Percentiles rank a stretch among this genome's conserved stretches.
These are phyloP conservation scores for Haplographium delicatum DNA, from an alignment of 495 filamentous ascomycete species.

Conservation along the genomic window DNA sequence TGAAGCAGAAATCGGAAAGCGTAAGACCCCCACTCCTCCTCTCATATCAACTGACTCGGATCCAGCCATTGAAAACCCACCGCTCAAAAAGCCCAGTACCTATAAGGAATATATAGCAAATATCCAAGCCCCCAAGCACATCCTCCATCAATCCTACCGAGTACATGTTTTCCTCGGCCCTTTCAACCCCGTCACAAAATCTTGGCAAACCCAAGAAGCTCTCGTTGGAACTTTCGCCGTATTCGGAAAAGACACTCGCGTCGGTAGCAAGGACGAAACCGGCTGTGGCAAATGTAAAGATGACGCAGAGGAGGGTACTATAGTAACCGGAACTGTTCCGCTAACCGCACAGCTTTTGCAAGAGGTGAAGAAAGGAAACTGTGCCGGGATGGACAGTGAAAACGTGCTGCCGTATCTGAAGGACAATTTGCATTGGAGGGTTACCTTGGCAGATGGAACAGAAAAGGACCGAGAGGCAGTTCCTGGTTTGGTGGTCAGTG, in stretches of 20 bases:
- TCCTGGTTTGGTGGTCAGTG: slow-evolving; percentile 30
- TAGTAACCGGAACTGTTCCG: slow-evolving; percentile 37
- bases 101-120: slow-evolving; percentile 42
- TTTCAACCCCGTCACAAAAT: slow-evolving; percentile 23
- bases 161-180: slow-evolving; percentile 38
- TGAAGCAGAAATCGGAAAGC: slow-evolving; percentile 20
- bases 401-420: slow-evolving; percentile 33
- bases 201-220: slow-evolving; percentile 31
- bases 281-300: slow-evolving; percentile 32
- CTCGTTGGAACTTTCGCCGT: slow-evolving; percentile 36
- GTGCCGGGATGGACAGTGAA: slow-evolving; percentile 26
- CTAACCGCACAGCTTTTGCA: slow-evolving; percentile 28
- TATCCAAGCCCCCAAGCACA: slow-evolving; percentile 36
- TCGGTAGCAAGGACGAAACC: slow-evolving; percentile 16
- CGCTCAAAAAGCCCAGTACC: slow-evolving; percentile 16
- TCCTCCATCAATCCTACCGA: slow-evolving; percentile 34
- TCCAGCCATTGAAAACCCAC: neutral
- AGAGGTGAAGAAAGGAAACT: slow-evolving; percentile 29
- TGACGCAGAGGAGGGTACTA: slow-evolving; percentile 25
- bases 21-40: neutral
- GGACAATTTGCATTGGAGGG: slow-evolving; percentile 32
- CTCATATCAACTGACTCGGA: neutral
- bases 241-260: slow-evolving; percentile 28
- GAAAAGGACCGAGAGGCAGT: slow-evolving; percentile 29
- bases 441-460: slow-evolving; percentile 30